Base-by-base conservation (phyloP, 768 basidiomycete species). In the Fistulinella prunicolor region DNA sequence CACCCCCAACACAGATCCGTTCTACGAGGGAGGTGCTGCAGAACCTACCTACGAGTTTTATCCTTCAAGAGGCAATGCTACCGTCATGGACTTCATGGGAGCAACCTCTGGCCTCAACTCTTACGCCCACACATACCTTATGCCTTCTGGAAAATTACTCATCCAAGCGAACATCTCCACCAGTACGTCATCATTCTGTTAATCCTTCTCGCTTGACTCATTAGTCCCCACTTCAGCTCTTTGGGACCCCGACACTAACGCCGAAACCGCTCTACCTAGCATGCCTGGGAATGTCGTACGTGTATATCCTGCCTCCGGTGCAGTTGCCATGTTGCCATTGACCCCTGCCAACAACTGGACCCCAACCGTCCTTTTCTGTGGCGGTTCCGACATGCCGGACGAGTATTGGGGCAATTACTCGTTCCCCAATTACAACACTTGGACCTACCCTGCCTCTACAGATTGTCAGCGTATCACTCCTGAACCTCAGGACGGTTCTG, bases 261-360 rank as follows among this genome's bases (percentile, higher is more conserved):
- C 57, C 5, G 86, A 89, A 66, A 82, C 74, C 0, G 65, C 70
- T 9, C 73, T 90, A 10, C 88, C 88, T 1, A 67, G 78, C 56
- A 89, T 89, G 87, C 89, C 88, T 0, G 71, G 72, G 19, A 66
- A 72, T 30, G 82, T 94, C 40, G 80, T 81, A 38, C 85, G 92
- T 38, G 87, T 91, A 20, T 94, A 94, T 63, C 93, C 93, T n/a
- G 94, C 86, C 0, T 92, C 92, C 9, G 92, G 89, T 40, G 94
- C 86, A 3, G 79, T 79, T 9, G 87, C 87, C 41, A 91, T 98
- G 86, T 76, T 98, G 1, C 94, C 94, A 3, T 74, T 98, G 17
- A 95, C 89, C 4, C 86, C 89, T 13, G 85, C 77, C 24, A 96
- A 95, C 70, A 86, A 90, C 62, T 98, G 88, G 67, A 81, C 77